Base-by-base conservation (phyloP, 1,284 basidiomycete genomes). In the Malassezia yamatoensis region DNA sequence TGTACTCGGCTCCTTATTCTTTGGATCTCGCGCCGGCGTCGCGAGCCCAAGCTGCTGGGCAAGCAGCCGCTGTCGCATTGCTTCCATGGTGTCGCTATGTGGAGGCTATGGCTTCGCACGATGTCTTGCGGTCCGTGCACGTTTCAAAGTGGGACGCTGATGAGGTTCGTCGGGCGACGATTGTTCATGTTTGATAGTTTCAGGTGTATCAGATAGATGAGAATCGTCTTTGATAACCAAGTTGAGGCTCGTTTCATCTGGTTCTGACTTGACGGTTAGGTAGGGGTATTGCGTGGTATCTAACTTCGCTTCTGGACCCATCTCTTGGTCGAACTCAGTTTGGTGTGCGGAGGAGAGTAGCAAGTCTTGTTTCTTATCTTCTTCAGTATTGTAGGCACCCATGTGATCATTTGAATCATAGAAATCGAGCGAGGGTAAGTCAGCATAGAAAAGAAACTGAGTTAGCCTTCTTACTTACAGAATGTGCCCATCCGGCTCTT, bases 401-500 rank as follows among this genome's bases (percentile, higher is more conserved):
- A 43, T 32, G 20, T 43, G 29, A 16, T 9, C 11, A 3, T 34
- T 32, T 3, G 45, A 32, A 16, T 54, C 40, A 52, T 70, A 72
- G 9, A 56, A 44, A 7, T 57, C 51, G 55, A 74, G 69, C 0
- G 66, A 62, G 6, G 63, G 52, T 10, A 74, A 39, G 43, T 74
- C 70, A 2, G 70, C 72, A 8, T 65, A 68, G 46, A 74, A 74
- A 0, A 74, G 55, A 12, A 66, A 53, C 60, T 61, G 32, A 9
- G 34, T 16, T 12, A 37, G 37, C 12, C 13, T 2, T 7, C 29
- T n/a, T 7, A 56, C 60, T 39, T 42, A 70, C 68, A 7, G 63
- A 64, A 36, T 74, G 72, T 0, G 72, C 72, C 72, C 72, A 74
- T 8, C 72, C 72, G 0, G 72, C 69, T 40, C 67, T 68, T 16